Base-by-base conservation (phyloP, 2,329 filamentous ascomycete species). In the Amauroascus verrucosus region DNA sequence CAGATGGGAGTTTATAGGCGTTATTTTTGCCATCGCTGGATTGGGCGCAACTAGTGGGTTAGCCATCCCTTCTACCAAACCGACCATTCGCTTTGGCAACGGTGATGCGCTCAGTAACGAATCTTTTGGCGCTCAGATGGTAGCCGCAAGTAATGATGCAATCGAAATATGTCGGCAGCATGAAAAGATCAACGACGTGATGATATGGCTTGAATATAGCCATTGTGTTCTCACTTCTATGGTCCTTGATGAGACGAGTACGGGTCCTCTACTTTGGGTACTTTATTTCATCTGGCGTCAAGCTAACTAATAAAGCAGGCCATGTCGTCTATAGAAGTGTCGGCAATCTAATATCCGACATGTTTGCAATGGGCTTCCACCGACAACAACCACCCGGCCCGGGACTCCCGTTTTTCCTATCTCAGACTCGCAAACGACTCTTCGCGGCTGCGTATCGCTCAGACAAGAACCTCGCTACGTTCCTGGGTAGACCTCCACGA, bases 391-490 rank as follows among this genome's bases (percentile, higher is more conserved):
- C 55, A 6, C 43, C 51, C 11, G 54, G 53, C 6, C 32, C 52
- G 4, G 49, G 43, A 22, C 54, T 60, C 7, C 63, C 63, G 0
- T 64, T 65, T 16, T 66, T 65, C 38, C 54, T 66, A 11, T 59
- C 54, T 7, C 61, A 67, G 41, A 54, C 61, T 24, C 59, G 64
- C 22, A 62, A 60, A 46, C 54, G 62, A 26, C 59, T 60, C 8
- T 63, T 66, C 54, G 58, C 63, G 14, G 55, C 58, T 8, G 57
- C 62, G 16, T 64, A 64, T 37, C 59, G 50, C 26, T 37, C 57
- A 6, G 65, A 67, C 46, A 67, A 65, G 51, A 61, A 56, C 20
- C 56, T 65, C n/a, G 59, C 64, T 7, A 64, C 61, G 3, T 62
- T 65, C 49, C 52, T 65, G 2, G 63, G 63, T 11, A 59, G 65